phyloP scores from a whole-genome alignment of 2,329 filamentous ascomycete species.

The Xylariaceae sp. region DNA sequence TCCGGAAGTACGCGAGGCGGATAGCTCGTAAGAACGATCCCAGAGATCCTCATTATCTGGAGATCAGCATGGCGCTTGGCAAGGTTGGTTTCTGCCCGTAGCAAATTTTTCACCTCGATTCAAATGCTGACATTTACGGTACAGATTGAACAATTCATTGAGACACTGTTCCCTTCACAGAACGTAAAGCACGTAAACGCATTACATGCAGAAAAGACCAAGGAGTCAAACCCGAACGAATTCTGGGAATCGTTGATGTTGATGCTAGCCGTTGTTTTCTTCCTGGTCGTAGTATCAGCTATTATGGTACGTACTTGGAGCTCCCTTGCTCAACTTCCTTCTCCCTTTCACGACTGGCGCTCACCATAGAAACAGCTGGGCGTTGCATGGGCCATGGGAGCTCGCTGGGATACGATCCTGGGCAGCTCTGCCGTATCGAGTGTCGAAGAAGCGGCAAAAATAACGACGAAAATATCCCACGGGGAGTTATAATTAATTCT shows the following conservation, averaged over 20 bases:
- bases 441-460: conserved; percentile 23
- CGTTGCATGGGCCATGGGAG: conserved; percentile 72
- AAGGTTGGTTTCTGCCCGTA: conserved; percentile 50
- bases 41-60: conserved; percentile 83
- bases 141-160: conserved; percentile 92
- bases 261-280: conserved; percentile 57
- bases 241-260: conserved; percentile 61
- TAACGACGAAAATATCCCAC: conserved; percentile 23
- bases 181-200: conserved; percentile 56
- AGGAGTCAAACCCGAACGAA: conserved; percentile 43
- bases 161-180: conserved; percentile 84
- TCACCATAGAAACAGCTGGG: conserved; percentile 53
- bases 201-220: conserved; percentile 37
- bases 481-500: conserved; percentile 27
- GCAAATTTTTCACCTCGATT: neutral
- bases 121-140: conserved; percentile 8
- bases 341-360: neutral
- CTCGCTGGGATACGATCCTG: conserved; percentile 70
- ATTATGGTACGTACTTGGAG: conserved; percentile 64
- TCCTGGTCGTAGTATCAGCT: conserved; percentile 65
- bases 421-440: conserved; percentile 40
- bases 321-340: neutral
- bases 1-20: conserved; percentile 68
- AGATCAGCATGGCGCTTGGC: conserved; percentile 85
- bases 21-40: conserved; percentile 95